phyloP scores from a whole-genome alignment of 805 yeast species.

The Naumovozyma baii region DNA sequence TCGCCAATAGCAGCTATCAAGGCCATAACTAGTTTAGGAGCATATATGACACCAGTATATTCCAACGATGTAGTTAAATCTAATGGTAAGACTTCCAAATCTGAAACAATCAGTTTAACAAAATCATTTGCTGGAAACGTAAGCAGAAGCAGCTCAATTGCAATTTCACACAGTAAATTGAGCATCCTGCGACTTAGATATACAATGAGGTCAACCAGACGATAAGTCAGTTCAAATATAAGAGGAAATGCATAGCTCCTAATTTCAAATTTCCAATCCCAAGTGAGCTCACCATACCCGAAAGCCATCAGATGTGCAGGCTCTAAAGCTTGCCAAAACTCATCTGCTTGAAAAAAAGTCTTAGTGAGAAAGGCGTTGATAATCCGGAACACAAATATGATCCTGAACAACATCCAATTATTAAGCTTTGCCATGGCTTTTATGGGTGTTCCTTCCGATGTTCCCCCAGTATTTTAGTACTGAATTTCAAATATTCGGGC shows the following conservation, averaged over 20 bases:
- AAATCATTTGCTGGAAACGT: slow-evolving; percentile 2
- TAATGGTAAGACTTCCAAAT: slow-evolving; percentile 4
- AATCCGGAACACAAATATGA: slow-evolving; percentile 38
- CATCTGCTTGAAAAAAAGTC: slow-evolving; percentile 95
- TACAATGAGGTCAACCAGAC: slow-evolving; percentile 6
- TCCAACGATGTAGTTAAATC: slow-evolving; percentile 29
- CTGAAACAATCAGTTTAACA: slow-evolving; percentile 5
- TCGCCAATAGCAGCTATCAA: slow-evolving; percentile 67
- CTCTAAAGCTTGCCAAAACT: slow-evolving; percentile 84
- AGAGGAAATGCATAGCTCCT: slow-evolving; percentile 77
- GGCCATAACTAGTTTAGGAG: slow-evolving; percentile 66
- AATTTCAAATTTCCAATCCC: slow-evolving; percentile 85
- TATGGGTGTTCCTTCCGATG: no score
- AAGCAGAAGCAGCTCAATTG: neutral
- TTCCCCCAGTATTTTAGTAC: no score
- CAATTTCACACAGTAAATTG: neutral
- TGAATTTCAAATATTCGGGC: no score
- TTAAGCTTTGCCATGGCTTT: neutral
- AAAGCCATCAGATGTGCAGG: slow-evolving; percentile 73
- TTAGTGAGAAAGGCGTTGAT: slow-evolving; percentile 51
- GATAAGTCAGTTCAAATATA: slow-evolving; percentile 38
- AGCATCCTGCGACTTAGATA: neutral
- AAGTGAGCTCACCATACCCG: slow-evolving; percentile 76
- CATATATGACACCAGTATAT: slow-evolving; percentile 34
- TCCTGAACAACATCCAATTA: slow-evolving; percentile 2